Evolutionary conservation across 2,329 filamentous ascomycete genomes (phyloP).

Genomic region (Penicillium corylophilum): DNA sequence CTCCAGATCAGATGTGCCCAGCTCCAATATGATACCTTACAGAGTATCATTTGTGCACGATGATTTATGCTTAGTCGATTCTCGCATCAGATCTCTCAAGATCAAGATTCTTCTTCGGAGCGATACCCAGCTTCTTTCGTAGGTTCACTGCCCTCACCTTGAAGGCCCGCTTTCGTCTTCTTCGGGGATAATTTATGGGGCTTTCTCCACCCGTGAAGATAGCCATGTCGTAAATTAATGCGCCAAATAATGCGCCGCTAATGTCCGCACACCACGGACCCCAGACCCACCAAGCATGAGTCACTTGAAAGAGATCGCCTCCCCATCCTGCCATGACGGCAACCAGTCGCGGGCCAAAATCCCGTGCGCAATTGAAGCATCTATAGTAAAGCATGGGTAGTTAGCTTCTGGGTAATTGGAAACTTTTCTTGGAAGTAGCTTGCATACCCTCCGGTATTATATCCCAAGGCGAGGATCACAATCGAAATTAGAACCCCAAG

Average conservation of each 20-base stretch:
- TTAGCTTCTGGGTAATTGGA: not conserved
- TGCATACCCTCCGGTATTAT: slow-evolving; percentile 37
- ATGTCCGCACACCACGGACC: slow-evolving; percentile 38
- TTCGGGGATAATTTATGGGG: slow-evolving; percentile 44
- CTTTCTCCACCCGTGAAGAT: slow-evolving; percentile 41
- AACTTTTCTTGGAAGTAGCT: too few species aligned
- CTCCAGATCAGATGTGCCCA: too few species aligned
- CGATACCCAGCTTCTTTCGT: slow-evolving; percentile 13
- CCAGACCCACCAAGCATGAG: slow-evolving; percentile 38
- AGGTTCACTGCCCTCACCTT: slow-evolving; percentile 31
- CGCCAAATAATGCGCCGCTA: slow-evolving; percentile 33
- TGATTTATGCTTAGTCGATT: too few species aligned
- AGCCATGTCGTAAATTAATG: slow-evolving; percentile 36
- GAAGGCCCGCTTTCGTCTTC: slow-evolving; percentile 36
- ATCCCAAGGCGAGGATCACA: slow-evolving; percentile 27
- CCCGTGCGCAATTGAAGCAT: slow-evolving; percentile 37
- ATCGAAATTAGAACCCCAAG: slow-evolving; percentile 18
- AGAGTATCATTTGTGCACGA: too few species aligned
- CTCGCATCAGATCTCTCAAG: slow-evolving; percentile 16
- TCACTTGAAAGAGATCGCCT: slow-evolving; percentile 23
- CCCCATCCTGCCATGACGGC: slow-evolving; percentile 36
- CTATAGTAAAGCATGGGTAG: slow-evolving; percentile 5
- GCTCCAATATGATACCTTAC: too few species aligned
- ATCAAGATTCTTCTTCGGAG: slow-evolving; percentile 15
- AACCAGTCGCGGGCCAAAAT: slow-evolving; percentile 36